phyloP scores from a whole-genome alignment of 2,329 filamentous ascomycete species.

The Torrubiella hemipterigena region DNA sequence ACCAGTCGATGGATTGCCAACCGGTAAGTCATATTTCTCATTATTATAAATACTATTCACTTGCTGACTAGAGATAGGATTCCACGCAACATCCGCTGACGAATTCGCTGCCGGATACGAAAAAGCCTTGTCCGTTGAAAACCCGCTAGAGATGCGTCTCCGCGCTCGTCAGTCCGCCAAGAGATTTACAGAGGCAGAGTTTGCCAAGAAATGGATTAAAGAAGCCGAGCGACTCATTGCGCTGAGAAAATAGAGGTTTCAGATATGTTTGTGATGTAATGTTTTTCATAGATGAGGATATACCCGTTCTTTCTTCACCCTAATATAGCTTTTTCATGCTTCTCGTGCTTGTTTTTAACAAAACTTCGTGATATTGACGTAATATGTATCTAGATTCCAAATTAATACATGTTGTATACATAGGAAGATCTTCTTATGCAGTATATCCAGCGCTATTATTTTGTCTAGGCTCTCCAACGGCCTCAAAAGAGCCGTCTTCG shows the following conservation, averaged over 20 bases:
- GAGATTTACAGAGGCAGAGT: slow-evolving; percentile 81
- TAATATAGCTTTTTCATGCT: background rate
- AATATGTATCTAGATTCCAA: slow-evolving; percentile 1
- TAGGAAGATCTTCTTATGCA: slow-evolving; percentile 2
- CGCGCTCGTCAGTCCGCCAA: slow-evolving; percentile 68
- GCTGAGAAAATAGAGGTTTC: slow-evolving; percentile 16
- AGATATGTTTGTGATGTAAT: too few relatives aligned
- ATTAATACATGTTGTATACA: slow-evolving; percentile 1
- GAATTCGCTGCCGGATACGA: slow-evolving; percentile 77
- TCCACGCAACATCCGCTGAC: slow-evolving; percentile 65
- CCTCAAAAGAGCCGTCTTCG: slow-evolving; percentile 60
- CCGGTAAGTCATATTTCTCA: slow-evolving; percentile 38
- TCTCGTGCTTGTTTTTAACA: too few relatives aligned
- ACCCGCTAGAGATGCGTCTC: slow-evolving; percentile 62
- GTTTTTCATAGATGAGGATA: too few relatives aligned
- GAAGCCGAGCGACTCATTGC: slow-evolving; percentile 63
- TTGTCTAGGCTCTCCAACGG: slow-evolving; percentile 66
- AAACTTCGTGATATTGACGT: background rate
- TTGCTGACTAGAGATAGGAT: too few relatives aligned
- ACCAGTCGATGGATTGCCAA: slow-evolving; percentile 63
- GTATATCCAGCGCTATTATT: slow-evolving; percentile 54
- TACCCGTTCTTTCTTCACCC: background rate
- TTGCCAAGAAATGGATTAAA: slow-evolving; percentile 64
- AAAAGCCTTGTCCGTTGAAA: slow-evolving; percentile 58
- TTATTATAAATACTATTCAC: slow-evolving; percentile 17